These are phyloP conservation scores for Linum usitatissimum DNA, from an alignment of 345 rosid genomes.

Conservation along the genomic window DNA sequence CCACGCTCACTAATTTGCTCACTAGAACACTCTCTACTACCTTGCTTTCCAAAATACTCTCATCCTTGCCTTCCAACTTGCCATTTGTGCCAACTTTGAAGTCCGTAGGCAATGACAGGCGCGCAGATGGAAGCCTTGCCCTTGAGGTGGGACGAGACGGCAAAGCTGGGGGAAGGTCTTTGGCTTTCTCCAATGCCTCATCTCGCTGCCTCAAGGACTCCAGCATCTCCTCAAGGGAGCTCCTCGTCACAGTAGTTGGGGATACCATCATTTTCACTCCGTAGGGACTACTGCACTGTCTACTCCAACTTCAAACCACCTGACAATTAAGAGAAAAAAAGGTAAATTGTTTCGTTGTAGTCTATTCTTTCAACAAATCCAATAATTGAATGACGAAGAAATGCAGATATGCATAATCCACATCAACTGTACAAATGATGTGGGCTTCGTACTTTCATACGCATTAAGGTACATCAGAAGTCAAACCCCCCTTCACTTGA, in stretches of 20 bases:
- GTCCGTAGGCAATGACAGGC: slow-evolving; percentile 54
- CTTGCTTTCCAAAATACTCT: slow-evolving; percentile 1
- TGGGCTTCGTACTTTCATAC: neutral
- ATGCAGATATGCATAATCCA: neutral
- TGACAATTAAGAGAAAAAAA: neutral
- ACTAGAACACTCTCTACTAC: neutral
- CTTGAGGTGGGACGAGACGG: slow-evolving; percentile 81
- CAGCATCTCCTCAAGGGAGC: slow-evolving; percentile 97
- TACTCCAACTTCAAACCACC: slow-evolving; percentile 15
- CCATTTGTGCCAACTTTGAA: slow-evolving; percentile 34
- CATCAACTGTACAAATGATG: neutral
- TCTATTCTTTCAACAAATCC: neutral
- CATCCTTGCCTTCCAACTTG: slow-evolving; percentile 13
- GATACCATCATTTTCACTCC: slow-evolving; percentile 53
- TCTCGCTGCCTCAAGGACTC: slow-evolving; percentile 66
- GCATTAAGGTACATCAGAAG: too few species aligned
- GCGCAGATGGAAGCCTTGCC: slow-evolving; percentile 72
- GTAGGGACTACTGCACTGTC: neutral
- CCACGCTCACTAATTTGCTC: slow-evolving; percentile 6
- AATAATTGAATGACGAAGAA: neutral
- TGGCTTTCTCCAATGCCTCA: slow-evolving; percentile 46
- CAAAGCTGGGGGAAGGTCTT: slow-evolving; percentile 81
- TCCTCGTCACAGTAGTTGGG: slow-evolving; percentile 45
- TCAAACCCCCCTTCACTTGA: too few species aligned
- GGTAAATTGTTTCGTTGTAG: neutral